Conservation (phyloP, 148 eudicot species). For the Linanthus parryae region DNA sequence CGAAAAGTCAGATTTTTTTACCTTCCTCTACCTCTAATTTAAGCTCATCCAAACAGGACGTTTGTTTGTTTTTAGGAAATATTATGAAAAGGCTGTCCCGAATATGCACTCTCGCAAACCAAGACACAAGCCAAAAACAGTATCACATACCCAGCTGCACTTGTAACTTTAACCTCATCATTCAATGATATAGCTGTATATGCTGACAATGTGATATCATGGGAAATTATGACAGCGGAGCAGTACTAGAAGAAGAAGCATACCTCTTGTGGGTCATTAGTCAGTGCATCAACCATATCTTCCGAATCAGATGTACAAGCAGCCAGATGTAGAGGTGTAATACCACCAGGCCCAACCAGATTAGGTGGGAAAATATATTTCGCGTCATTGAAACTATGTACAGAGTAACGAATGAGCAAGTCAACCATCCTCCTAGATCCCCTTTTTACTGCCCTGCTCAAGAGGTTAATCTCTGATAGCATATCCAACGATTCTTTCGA, state of each 20-base stretch:
- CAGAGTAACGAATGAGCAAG: conserved; percentile 52
- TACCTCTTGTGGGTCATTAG: conserved; percentile 79
- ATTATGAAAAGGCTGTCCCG: too few relatives aligned
- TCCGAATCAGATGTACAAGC: conserved; percentile 54
- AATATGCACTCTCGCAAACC: too few relatives aligned
- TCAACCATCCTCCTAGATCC: conserved; percentile 60
- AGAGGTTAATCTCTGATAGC: conserved; percentile 43
- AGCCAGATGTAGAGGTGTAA: conserved; percentile 85
- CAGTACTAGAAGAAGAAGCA: neutral
- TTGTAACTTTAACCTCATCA: too few relatives aligned
- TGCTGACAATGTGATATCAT: too few relatives aligned
- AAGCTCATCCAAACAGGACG: too few relatives aligned
- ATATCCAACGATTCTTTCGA: conserved; percentile 29
- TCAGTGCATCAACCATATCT: conserved; percentile 57
- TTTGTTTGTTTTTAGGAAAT: too few relatives aligned
- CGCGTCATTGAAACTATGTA: conserved; percentile 16
- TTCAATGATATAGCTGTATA: too few relatives aligned
- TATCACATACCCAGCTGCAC: too few relatives aligned
- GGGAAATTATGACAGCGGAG: too few relatives aligned
- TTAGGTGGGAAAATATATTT: conserved; percentile 57
- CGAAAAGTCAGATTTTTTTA: too few relatives aligned
- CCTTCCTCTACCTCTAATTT: too few relatives aligned
- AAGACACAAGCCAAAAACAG: too few relatives aligned
- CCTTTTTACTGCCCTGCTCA: conserved; percentile 57
- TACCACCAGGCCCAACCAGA: conserved; percentile 67